Conservation (phyloP, 129 eudicot species). For the Oenanthe sinensis region DNA sequence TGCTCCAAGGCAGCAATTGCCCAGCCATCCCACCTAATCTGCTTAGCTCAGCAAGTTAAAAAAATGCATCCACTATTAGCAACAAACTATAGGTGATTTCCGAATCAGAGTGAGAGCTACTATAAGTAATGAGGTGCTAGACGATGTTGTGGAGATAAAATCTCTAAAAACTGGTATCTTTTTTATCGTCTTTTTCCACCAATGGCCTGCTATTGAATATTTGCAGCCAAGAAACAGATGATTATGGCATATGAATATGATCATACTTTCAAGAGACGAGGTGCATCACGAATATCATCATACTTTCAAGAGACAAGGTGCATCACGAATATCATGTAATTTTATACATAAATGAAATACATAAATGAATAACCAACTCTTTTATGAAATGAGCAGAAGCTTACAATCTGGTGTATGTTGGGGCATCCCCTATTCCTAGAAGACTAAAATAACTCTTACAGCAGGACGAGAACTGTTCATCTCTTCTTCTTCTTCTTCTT, state of each 20-base stretch:
- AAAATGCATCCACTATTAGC: not conserved
- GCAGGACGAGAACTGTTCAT: not conserved
- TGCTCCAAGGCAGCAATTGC: not conserved
- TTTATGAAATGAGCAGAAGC: not conserved
- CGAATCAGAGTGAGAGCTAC: not conserved
- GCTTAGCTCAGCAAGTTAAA: not conserved
- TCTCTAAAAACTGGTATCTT: not conserved
- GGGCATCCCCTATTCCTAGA: not conserved
- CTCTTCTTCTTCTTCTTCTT: not conserved
- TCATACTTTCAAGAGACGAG: not conserved
- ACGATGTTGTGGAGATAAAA: not conserved
- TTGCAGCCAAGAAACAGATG: not conserved
- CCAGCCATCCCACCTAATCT: not conserved
- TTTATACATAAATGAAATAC: no score
- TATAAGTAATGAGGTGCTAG: not conserved
- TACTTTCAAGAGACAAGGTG: not conserved
- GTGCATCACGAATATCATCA: not conserved
- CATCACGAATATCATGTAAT: not conserved
- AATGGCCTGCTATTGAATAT: not conserved
- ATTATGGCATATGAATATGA: not conserved
- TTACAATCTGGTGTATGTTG: not conserved
- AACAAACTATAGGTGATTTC: not conserved
- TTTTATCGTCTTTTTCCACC: not conserved
- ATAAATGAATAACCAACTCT: not conserved
- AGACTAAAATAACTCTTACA: not conserved